Conservation (phyloP, 2,329 filamentous ascomycete genomes). For the Magnaporthales sp. region DNA sequence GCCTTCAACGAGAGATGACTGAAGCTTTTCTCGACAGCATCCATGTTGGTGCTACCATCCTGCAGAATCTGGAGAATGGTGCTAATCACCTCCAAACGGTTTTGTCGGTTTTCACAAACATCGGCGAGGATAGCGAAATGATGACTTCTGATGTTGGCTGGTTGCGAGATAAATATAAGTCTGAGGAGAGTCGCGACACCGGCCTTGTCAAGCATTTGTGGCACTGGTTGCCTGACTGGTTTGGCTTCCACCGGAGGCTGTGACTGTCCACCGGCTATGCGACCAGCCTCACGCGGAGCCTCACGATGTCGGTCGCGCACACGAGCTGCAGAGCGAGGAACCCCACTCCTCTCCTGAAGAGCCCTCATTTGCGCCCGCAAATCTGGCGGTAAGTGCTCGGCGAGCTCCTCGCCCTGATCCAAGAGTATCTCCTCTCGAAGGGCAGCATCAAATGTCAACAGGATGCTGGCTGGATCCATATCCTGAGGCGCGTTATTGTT, state of each 20-base stretch:
- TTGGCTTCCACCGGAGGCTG: constrained; percentile 32
- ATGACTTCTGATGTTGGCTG: constrained; percentile 74
- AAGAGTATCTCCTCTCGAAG: constrained; percentile 81
- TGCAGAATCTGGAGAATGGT: constrained; percentile 88
- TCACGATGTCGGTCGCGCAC: constrained; percentile 8
- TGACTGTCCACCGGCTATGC: constrained; percentile 8
- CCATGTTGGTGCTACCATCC: constrained; percentile 88
- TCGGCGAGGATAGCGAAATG: constrained; percentile 84
- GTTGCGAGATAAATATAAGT: constrained; percentile 96
- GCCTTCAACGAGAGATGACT: constrained; percentile 85
- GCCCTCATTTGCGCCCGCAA: constrained; percentile 80
- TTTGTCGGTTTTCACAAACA: constrained; percentile 94
- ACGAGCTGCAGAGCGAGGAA: constrained; percentile 16
- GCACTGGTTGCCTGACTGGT: constrained; percentile 67
- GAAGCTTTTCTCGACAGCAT: constrained; percentile 91
- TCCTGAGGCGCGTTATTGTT: constrained; percentile 38
- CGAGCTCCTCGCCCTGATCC: constrained; percentile 82
- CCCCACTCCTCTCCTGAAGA: constrained; percentile 37
- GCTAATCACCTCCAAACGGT: constrained; percentile 86
- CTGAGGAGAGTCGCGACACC: constrained; percentile 92
- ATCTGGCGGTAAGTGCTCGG: constrained; percentile 76
- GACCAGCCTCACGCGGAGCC: background rate
- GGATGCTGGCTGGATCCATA: constrained; percentile 88
- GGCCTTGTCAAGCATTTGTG: constrained; percentile 95
- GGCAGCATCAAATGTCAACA: constrained; percentile 78